These are phyloP conservation scores for Cladosporium sp. DNA, from an alignment of 2,329 filamentous ascomycete genomes.

Conservation along the genomic window DNA sequence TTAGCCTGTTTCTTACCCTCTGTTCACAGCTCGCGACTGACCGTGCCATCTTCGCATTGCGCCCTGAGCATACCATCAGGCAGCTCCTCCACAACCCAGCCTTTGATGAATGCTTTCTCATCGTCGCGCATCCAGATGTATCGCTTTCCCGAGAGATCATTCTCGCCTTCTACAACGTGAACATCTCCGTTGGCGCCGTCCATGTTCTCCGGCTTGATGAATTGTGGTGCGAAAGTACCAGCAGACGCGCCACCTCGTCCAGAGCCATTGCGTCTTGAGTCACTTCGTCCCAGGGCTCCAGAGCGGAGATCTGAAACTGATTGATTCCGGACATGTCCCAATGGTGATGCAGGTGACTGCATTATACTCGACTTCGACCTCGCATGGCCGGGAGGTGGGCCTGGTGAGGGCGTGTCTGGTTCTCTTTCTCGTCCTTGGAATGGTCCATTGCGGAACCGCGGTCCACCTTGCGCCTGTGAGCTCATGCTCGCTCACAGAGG, in stretches of 20 bases:
- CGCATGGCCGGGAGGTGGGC: slow-evolving; percentile 45
- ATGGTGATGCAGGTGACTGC: slow-evolving; percentile 43
- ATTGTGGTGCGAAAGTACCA: slow-evolving; percentile 89
- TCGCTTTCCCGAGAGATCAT: slow-evolving; percentile 96
- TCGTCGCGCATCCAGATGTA: slow-evolving; percentile 96
- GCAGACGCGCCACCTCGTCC: slow-evolving; percentile 61
- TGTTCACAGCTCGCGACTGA: slow-evolving; percentile 44
- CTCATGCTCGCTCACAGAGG: slow-evolving; percentile 40
- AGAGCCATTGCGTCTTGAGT: slow-evolving; percentile 52
- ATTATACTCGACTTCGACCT: slow-evolving; percentile 75
- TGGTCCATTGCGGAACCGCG: slow-evolving; percentile 74
- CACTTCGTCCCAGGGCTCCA: slow-evolving; percentile 29
- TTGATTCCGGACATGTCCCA: slow-evolving; percentile 63
- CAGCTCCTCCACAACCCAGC: slow-evolving; percentile 83
- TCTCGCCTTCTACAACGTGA: slow-evolving; percentile 85
- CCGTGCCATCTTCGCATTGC: slow-evolving; percentile 88
- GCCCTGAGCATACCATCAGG: slow-evolving; percentile 68
- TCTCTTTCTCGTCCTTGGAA: slow-evolving; percentile 57
- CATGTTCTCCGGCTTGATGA: slow-evolving; percentile 85
- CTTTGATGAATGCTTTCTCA: slow-evolving; percentile 82
- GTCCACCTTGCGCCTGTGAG: slow-evolving; percentile 56
- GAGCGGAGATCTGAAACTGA: slow-evolving; percentile 53
- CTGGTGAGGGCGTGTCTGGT: slow-evolving; percentile 62
- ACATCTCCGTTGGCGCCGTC: slow-evolving; percentile 53
- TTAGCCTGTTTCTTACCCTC: slow-evolving; percentile 3